Evolutionary conservation across 495 filamentous ascomycete genomes (phyloP), one percentile per base, ranked within the genome.

Genomic region (Chaetomium cochliodes): DNA sequence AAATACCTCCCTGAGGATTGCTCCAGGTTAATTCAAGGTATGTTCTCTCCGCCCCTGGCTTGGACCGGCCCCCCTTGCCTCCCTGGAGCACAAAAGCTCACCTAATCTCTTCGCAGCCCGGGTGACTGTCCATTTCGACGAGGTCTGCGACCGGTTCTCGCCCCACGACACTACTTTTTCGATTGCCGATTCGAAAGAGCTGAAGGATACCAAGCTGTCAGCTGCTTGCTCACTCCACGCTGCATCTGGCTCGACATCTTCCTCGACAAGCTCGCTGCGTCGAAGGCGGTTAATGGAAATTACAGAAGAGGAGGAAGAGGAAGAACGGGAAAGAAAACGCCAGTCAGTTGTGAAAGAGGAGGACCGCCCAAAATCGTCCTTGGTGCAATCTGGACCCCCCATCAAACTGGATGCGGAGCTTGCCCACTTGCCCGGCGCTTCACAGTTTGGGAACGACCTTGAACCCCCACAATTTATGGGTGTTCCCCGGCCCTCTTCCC

Each of bases 1-100:
- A 96, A 93, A 73, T 97, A 92, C 72, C 80, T 96, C 58, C 96
- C 96, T 3, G 90, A 96, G 67, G 91, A 88, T 41, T 89, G 92
- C 56, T 97, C 93, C 58, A 85, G 94, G 64, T 81, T 98, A 58
- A 77, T 98, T 26, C 90, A 94, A 89, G 94, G 94, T 97, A 77
- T 68, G 84, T 67, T 57, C 62, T 47, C 46, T 30, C 49, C 44
- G 37, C 33, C 61, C 65, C 42, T 65, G 50, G 54, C 44, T 46
- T 51, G 33, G 12, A 52, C 50, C 6, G 13, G 52, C 60, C 52
- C 37, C 53, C 44, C 18, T 60, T 46, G 64, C 16, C 59, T 47
- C 11, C 8, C 12, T n/a, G 18, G 53, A 65, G 49, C 20, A 52
- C 41, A 60, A 25, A 68, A 46, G 54, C 65, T 68, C 54, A 69